Percentiles rank a stretch among this genome's conserved stretches.
These are phyloP conservation scores for Aspergillus brasiliensis DNA, from an alignment of 2,329 filamentous ascomycete species.

Conservation along the genomic window DNA sequence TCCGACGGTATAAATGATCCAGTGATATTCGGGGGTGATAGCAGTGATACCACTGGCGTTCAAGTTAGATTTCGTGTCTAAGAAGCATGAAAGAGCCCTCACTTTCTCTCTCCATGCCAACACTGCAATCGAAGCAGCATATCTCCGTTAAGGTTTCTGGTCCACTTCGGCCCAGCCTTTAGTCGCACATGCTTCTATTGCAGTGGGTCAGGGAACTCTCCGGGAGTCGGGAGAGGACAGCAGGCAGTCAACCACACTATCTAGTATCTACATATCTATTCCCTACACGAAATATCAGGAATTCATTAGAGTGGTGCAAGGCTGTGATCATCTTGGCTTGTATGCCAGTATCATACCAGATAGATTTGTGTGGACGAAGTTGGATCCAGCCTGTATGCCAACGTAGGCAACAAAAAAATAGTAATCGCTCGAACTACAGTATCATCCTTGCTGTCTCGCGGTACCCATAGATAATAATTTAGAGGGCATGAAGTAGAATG, in stretches of 20 bases:
- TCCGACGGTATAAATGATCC: neutral
- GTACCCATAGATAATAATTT: neutral
- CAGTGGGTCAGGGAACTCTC: neutral
- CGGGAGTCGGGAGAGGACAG: no score
- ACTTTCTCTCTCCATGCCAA: neutral
- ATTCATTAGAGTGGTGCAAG: no score
- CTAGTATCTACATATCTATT: neutral
- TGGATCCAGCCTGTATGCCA: neutral
- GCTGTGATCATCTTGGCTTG: no score
- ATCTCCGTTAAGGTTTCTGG: conserved; percentile 14
- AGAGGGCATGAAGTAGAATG: neutral
- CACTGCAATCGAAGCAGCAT: neutral
- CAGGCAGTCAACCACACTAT: no score
- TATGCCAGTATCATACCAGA: no score
- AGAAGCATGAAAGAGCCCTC: neutral
- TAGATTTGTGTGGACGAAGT: neutral
- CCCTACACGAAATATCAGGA: neutral
- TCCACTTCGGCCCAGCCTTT: neutral
- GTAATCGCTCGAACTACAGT: no score
- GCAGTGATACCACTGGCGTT: no score
- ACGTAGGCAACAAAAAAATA: no score
- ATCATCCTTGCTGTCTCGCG: neutral
- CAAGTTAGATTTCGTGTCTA: neutral
- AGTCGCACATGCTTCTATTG: neutral
- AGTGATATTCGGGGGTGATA: no score